Evolutionary conservation across 768 basidiomycete genomes (phyloP).

Genomic region (Paxillus ammoniavirescens): DNA sequence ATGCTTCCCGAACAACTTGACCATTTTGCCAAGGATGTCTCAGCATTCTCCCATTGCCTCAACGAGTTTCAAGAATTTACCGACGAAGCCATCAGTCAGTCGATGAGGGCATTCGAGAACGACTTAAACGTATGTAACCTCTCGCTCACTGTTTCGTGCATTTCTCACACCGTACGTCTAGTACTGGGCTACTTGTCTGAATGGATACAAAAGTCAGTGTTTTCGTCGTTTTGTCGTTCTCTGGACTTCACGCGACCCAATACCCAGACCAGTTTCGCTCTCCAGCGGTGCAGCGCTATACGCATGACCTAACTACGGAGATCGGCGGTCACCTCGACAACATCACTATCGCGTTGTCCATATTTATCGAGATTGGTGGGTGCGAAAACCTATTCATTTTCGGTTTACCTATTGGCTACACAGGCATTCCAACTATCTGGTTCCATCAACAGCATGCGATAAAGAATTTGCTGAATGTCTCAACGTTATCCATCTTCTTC

Average conservation of each 20-base stretch:
- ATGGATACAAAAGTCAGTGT: constrained; percentile 42
- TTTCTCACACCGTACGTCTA: constrained; percentile 12
- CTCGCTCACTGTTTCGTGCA: not conserved
- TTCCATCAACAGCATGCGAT: constrained; percentile 51
- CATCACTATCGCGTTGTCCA: constrained; percentile 43
- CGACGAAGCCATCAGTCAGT: constrained; percentile 48
- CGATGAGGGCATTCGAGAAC: constrained; percentile 44
- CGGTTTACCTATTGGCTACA: not conserved
- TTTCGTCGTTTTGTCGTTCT: not conserved
- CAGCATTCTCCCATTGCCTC: constrained; percentile 45
- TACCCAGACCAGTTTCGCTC: constrained; percentile 46
- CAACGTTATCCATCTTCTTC: constrained; percentile 55
- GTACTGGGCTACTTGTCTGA: constrained; percentile 52
- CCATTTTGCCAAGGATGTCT: constrained; percentile 45
- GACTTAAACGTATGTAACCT: constrained; percentile 40
- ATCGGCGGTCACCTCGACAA: constrained; percentile 51
- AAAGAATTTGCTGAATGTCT: constrained; percentile 46
- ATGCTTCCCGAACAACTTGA: constrained; percentile 45
- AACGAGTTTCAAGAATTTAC: constrained; percentile 57
- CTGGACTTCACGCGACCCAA: not conserved
- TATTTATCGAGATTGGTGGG: constrained; percentile 53
- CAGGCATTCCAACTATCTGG: constrained; percentile 52
- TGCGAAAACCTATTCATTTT: not conserved
- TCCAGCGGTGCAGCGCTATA: constrained; percentile 50
- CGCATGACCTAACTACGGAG: constrained; percentile 46